phyloP scores from a whole-genome alignment of 192 early-diverging fungal genomes.

The Cladochytrium replicatum region DNA sequence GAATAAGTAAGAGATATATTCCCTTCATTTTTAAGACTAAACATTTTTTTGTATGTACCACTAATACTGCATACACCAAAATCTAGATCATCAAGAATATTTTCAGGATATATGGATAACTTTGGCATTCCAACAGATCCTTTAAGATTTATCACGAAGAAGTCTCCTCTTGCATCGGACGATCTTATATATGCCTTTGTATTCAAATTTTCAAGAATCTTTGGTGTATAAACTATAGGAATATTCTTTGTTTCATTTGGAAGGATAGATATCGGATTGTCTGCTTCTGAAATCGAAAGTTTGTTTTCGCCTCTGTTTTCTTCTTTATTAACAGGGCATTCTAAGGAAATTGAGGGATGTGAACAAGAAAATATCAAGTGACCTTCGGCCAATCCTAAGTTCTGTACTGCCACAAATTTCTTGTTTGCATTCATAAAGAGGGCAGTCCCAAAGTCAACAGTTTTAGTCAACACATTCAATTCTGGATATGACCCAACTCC shows the following conservation, averaged over 20 bases:
- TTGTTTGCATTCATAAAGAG: slow-evolving; percentile 37
- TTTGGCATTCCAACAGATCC: slow-evolving; percentile 47
- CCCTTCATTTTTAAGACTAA: slow-evolving; percentile 45
- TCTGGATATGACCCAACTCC: slow-evolving; percentile 50
- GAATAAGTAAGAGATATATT: slow-evolving; percentile 38
- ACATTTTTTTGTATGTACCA: slow-evolving; percentile 26
- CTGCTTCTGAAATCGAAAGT: slow-evolving; percentile 6
- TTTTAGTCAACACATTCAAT: slow-evolving; percentile 35
- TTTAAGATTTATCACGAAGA: slow-evolving; percentile 37
- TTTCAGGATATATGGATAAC: slow-evolving; percentile 28
- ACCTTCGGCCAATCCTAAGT: slow-evolving; percentile 47
- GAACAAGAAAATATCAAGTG: slow-evolving; percentile 39
- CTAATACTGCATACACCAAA: slow-evolving; percentile 43
- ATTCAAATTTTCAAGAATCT: slow-evolving; percentile 38
- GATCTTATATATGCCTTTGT: slow-evolving; percentile 42
- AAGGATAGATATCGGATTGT: slow-evolving; percentile 9
- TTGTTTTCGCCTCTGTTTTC: slow-evolving; percentile 5
- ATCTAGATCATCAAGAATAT: slow-evolving; percentile 29
- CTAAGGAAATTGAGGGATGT: slow-evolving; percentile 36
- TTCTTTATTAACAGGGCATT: slow-evolving; percentile 6
- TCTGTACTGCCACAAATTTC: slow-evolving; percentile 34
- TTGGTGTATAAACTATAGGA: slow-evolving; percentile 37
- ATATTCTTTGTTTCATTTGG: slow-evolving; percentile 33
- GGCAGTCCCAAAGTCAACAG: slow-evolving; percentile 47
- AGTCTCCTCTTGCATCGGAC: slow-evolving; percentile 44